phyloP scores from a whole-genome alignment of 139 green algal genomes.

The Pleodorina starrii region DNA sequence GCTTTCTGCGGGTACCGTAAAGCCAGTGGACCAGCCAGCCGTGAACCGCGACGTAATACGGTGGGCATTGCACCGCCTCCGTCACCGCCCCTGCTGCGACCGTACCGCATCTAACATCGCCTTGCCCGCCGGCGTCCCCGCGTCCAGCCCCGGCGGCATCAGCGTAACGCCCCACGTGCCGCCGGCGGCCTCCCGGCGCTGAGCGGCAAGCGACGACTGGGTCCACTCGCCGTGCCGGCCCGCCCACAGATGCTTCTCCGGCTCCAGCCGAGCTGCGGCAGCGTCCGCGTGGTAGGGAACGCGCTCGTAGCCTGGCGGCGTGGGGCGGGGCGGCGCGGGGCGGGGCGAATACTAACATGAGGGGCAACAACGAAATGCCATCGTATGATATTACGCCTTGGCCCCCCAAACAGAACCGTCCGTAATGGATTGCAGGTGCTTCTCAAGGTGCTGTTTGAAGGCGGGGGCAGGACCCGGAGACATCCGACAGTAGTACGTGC shows the following conservation, averaged over 20 bases:
- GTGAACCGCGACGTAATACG: no score
- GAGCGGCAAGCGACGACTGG: not conserved
- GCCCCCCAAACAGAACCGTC: no score
- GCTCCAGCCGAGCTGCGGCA: constrained; percentile 70
- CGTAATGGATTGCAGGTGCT: no score
- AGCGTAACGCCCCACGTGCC: constrained; percentile 80
- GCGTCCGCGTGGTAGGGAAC: constrained; percentile 49
- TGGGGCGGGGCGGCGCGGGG: not conserved
- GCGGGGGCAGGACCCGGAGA: no score
- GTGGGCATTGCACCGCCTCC: not conserved
- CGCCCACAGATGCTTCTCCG: constrained; percentile 73
- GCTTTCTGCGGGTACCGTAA: no score
- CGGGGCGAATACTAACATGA: no score
- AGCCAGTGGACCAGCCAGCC: no score
- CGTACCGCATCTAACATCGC: constrained; percentile 63
- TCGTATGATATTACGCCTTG: no score
- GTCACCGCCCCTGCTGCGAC: constrained; percentile 72
- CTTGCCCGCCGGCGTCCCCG: constrained; percentile 17
- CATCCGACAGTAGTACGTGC: no score
- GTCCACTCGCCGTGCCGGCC: constrained; percentile 76
- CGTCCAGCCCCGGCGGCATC: constrained; percentile 70
- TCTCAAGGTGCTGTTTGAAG: no score
- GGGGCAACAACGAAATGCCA: no score
- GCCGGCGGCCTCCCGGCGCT: constrained; percentile 1
- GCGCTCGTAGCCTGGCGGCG: constrained; percentile 3